Evolutionary conservation across 306 rosid genomes (phyloP).

Genomic region (Lathyrus oleraceus): DNA sequence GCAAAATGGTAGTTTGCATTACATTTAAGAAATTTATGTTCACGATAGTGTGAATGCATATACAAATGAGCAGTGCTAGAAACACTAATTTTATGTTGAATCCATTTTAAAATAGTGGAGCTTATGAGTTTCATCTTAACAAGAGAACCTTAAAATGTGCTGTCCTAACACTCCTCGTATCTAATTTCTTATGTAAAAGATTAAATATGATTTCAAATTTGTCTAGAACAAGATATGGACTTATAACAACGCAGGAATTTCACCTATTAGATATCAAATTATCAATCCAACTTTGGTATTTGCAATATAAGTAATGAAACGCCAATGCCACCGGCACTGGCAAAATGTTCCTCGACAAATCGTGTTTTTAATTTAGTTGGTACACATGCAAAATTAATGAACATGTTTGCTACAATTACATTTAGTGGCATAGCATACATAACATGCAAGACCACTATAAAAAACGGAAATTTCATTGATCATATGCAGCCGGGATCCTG

Average conservation of each 20-base stretch:
- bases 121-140: too few relatives aligned
- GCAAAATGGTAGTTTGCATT: background rate
- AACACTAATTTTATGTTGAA: too few relatives aligned
- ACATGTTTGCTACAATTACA: slow-evolving; percentile 18
- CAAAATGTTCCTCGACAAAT: background rate
- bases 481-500: slow-evolving; percentile 30
- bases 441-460: slow-evolving; percentile 14
- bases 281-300: background rate
- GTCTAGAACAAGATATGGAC: background rate
- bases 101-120: too few relatives aligned
- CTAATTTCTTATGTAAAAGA: background rate
- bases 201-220: background rate
- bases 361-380: background rate
- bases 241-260: background rate
- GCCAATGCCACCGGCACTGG: slow-evolving; percentile 7
- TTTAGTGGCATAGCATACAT: background rate
- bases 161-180: too few relatives aligned
- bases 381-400: slow-evolving; percentile 10
- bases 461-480: slow-evolving; percentile 4
- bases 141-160: too few relatives aligned
- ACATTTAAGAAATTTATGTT: background rate
- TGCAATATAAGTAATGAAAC: background rate
- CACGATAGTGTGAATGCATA: too few relatives aligned
- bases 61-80: too few relatives aligned
- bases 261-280: background rate